Evolutionary conservation across 148 eudicot genomes (phyloP).

Genomic region (Oxyria digyna): DNA sequence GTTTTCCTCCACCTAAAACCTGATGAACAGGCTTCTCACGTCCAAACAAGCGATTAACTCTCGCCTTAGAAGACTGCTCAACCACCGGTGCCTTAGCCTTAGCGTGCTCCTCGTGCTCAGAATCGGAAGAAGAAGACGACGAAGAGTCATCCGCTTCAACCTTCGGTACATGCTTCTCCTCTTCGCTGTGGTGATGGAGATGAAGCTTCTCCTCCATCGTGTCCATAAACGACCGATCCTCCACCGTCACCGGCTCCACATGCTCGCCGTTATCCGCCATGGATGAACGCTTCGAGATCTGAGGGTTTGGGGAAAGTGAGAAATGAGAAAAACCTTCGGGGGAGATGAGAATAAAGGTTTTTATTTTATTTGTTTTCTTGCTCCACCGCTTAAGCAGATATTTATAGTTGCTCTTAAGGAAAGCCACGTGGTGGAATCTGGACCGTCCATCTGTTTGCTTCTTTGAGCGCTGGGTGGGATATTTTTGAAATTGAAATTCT

Average conservation of each 20-base stretch:
- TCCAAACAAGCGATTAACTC: slow-evolving; percentile 35
- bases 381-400: not conserved
- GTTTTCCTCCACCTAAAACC: slow-evolving; percentile 62
- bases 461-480: not conserved
- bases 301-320: not conserved
- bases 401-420: not conserved
- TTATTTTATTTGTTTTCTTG: not conserved
- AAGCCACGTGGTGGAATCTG: not conserved
- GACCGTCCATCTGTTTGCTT: slow-evolving; percentile 4
- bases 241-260: slow-evolving; percentile 10
- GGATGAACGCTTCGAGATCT: not conserved
- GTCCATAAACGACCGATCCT: slow-evolving; percentile 39
- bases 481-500: not conserved
- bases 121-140: slow-evolving; percentile 29
- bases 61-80: slow-evolving; percentile 14
- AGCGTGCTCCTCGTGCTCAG: slow-evolving; percentile 26
- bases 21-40: slow-evolving; percentile 44
- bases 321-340: slow-evolving; percentile 7
- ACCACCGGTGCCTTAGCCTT: not conserved
- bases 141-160: not conserved
- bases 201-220: slow-evolving; percentile 34
- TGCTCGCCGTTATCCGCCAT: slow-evolving; percentile 48
- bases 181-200: not conserved
- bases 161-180: not conserved
- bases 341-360: not conserved